These are phyloP conservation scores for Ganoderma leucocontextum DNA, from an alignment of 1,284 basidiomycete species.

Conservation along the genomic window DNA sequence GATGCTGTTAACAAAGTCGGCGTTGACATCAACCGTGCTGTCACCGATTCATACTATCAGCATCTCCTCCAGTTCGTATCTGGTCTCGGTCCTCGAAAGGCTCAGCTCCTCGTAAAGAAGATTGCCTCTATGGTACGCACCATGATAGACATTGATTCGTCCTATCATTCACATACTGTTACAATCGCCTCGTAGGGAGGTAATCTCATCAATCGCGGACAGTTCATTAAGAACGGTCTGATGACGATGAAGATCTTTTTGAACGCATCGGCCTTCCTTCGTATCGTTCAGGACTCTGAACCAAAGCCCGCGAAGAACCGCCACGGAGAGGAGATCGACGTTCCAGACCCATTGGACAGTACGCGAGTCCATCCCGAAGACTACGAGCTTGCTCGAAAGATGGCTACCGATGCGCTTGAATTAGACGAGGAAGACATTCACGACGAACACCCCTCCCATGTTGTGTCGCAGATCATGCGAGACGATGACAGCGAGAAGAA, in stretches of 20 bases:
- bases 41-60: slow-evolving; percentile 88
- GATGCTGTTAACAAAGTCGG: slow-evolving; percentile 93
- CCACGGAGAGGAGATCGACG: slow-evolving; percentile 69
- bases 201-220: slow-evolving; percentile 82
- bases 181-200: slow-evolving; percentile 66
- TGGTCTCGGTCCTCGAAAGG: slow-evolving; percentile 95
- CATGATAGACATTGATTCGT: background rate
- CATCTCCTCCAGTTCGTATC: slow-evolving; percentile 90
- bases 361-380: slow-evolving; percentile 98
- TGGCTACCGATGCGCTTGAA: slow-evolving; percentile 97
- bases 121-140: slow-evolving; percentile 73
- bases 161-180: slow-evolving; percentile 28
- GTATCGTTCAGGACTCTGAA: slow-evolving; percentile 75
- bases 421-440: slow-evolving; percentile 94
- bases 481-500: slow-evolving; percentile 85
- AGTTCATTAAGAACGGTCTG: slow-evolving; percentile 84
- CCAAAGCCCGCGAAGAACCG: slow-evolving; percentile 70
- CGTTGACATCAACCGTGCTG: slow-evolving; percentile 94
- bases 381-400: slow-evolving; percentile 97
- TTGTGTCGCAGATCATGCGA: slow-evolving; percentile 86
- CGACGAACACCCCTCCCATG: slow-evolving; percentile 89
- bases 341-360: slow-evolving; percentile 91
- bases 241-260: slow-evolving; percentile 89
- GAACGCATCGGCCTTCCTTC: slow-evolving; percentile 91
- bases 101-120: slow-evolving; percentile 85